Evolutionary conservation across 192 early-diverging fungal genomes (phyloP).

Genomic region (Backusella psychrophila): DNA sequence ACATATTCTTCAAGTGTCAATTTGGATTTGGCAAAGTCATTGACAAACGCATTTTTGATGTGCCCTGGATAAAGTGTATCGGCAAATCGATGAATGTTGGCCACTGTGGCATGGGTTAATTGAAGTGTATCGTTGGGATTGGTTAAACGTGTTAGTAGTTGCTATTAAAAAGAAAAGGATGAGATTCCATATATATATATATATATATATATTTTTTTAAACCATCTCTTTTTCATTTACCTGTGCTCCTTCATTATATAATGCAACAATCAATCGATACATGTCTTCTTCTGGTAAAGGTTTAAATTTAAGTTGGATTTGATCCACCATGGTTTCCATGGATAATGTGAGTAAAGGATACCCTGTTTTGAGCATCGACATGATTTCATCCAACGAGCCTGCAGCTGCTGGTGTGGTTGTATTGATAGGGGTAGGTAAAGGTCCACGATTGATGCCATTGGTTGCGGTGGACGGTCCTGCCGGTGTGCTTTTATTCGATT

Average conservation of each 20-base stretch:
- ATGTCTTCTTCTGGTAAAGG: conserved; percentile 97
- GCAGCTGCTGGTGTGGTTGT: conserved; percentile 14
- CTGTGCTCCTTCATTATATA: conserved; percentile 89
- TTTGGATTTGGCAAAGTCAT: conserved; percentile 89
- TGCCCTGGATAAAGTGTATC: conserved; percentile 82
- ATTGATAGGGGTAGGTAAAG: background rate
- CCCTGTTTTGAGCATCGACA: conserved; percentile 93
- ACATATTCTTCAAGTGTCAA: conserved; percentile 84
- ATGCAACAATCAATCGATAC: conserved; percentile 89
- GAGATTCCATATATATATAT: too few relatives aligned
- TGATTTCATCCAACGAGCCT: conserved; percentile 91
- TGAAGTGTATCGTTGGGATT: conserved; percentile 61
- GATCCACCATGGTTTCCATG: conserved; percentile 99
- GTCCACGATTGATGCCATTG: background rate
- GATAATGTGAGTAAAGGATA: conserved; percentile 93
- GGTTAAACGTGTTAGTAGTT: conserved; percentile 60
- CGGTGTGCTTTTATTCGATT: background rate
- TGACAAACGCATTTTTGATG: conserved; percentile 78
- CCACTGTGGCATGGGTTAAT: conserved; percentile 66
- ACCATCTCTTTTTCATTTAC: conserved; percentile 37
- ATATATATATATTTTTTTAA: too few relatives aligned
- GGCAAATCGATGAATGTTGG: conserved; percentile 84
- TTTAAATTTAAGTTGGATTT: conserved; percentile 90
- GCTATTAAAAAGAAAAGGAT: conserved; percentile 38
- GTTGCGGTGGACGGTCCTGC: background rate